Evolutionary conservation across 768 basidiomycete species (phyloP).

Genomic region (Rhodotorula diobovata): DNA sequence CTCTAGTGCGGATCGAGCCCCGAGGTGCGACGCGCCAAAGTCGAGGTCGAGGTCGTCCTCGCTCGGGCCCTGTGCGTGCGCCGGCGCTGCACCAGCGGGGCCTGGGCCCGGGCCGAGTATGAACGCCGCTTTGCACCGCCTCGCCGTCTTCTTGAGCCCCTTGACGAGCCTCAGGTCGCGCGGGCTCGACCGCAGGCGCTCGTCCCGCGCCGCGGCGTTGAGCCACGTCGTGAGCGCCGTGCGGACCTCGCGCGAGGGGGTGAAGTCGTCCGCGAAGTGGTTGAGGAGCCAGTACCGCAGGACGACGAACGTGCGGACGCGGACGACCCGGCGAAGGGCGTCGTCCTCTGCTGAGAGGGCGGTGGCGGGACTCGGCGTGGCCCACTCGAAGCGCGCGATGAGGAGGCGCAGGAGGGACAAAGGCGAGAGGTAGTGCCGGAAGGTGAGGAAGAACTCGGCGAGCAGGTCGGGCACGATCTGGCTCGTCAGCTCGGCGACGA

Average conservation of each 20-base stretch:
- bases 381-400: conserved; percentile 85
- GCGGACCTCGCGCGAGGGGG: conserved; percentile 68
- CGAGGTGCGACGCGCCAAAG: not conserved
- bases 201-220: conserved; percentile 65
- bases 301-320: conserved; percentile 83
- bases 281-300: conserved; percentile 85
- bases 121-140: conserved; percentile 61
- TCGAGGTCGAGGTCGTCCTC: conserved; percentile 43
- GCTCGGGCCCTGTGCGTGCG: not conserved
- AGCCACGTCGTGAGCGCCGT: conserved; percentile 70
- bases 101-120: conserved; percentile 15
- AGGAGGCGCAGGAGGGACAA: conserved; percentile 75
- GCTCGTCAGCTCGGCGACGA: conserved; percentile 85
- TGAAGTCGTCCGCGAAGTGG: conserved; percentile 82
- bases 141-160: conserved; percentile 74
- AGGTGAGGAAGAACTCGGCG: conserved; percentile 85
- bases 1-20: not conserved
- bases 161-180: conserved; percentile 74
- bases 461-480: conserved; percentile 81
- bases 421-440: conserved; percentile 74
- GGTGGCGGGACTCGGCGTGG: conserved; percentile 51
- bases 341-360: conserved; percentile 54
- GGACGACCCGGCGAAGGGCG: conserved; percentile 67
- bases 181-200: conserved; percentile 54
- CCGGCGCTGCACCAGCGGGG: too few relatives aligned